Evolutionary conservation across 345 rosid genomes (phyloP), one percentile per base, ranked within the genome.

Genomic region (Cardiospermum halicacabum): DNA sequence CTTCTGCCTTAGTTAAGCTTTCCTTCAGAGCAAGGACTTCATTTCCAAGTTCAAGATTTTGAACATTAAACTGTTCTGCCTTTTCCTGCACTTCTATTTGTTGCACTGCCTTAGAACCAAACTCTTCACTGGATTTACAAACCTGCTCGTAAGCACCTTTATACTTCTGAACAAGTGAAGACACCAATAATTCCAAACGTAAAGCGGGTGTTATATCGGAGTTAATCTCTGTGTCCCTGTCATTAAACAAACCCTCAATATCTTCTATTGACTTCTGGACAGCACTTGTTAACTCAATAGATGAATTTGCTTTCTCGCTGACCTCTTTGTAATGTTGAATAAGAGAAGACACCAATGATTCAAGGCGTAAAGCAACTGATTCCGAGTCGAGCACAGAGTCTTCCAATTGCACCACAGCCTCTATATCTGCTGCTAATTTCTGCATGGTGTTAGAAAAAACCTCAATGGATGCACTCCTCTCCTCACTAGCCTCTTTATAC

Each of bases 161-260:
- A 72, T 73, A 87, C 67, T 81, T 91, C 67, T 74, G 72, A 76
- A 82, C 82, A 76, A 94, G 92, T 57, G 78, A 72, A 59, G 80
- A 74, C 63, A 94, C 82, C 71, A 91, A 75, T 68, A 78, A 81
- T 82, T 79, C 88, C 59, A 94, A 72, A 60, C 54, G 70, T 19
- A 78, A 73, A 73, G 69, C 55, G 69, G 87, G 82, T 8, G 60
- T 65, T 45, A 64, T 65, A 70, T 81, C 86, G 36, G 58, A 69
- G 67, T 62, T 80, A 60, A 31, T 39, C 64, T 57, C 74, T 21
- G 55, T 45, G 62, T 53, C 77, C 74, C 83, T 84, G 66, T 70
- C 81, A 69, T 89, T 73, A 54, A 89, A 71, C 59, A 77, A 82
- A 72, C 71, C 83, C 82, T 78, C 82, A 43, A 87, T 78, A 65